Evolutionary conservation across 768 basidiomycete species (phyloP), one percentile per base, ranked within the genome.

Genomic region (Phylloporus arenicola): DNA sequence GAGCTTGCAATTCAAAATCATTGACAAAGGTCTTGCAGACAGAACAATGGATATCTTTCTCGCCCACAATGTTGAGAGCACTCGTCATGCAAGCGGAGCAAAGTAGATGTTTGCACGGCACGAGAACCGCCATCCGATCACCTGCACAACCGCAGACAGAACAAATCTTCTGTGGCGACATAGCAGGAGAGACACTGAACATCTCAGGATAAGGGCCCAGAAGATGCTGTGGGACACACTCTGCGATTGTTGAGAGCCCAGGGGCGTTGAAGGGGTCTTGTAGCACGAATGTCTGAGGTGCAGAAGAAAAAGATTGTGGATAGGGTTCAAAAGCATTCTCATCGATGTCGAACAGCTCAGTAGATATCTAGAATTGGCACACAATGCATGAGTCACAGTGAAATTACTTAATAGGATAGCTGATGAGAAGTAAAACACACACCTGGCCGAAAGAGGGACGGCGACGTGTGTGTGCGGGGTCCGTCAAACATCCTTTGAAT

Each of bases 41-140:
- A 16, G 86, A 84, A 54, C 90, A 92, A 52, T 83, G 79, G 79
- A 92, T 88, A 51, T 87, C 85, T 63, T 91, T 92, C 67, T 92
- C 89, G 7, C 89, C 89, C 16, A 91, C 90, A 45, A 92, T 92
- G 57, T 92, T 92, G 45, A 92, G 73, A 8, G 88, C 86, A 45
- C 88, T 89, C 1, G 90, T 92, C 48, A 92, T 74, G 61, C 90
- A 92, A 10, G 77, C 76, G 3, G 88, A 86, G 63, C 90, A 92
- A 2, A 92, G 72, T 1, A 84, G 76, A 64, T 92, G 90, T 6
- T 70, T 63, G 67, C 90, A 92, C 0, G 90, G 89, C 20, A 79
- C 75, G 17, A 92, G 76, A 53, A 87, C 73, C 1, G 84, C 88
- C 33, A 88, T 72, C 19, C 58, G 73, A 49, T 66, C 72, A 39